Percentiles rank a stretch among this genome's conserved stretches.
These are phyloP conservation scores for Ogataea populi-albae DNA, from an alignment of 805 yeast genomes.

Conservation along the genomic window DNA sequence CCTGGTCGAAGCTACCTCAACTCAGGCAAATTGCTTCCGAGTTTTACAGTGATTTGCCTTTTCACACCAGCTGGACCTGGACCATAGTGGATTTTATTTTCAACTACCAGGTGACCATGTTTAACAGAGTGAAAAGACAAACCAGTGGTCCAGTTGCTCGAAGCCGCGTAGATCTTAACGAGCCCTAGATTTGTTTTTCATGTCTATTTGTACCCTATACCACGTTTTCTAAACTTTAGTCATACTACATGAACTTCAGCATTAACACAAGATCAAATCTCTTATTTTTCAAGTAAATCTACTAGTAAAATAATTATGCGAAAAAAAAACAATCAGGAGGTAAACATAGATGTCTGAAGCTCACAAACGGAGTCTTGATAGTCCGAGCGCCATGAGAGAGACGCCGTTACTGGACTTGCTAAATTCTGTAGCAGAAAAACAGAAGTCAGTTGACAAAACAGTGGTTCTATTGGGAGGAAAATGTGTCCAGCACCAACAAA, in stretches of 20 bases:
- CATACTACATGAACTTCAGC: no score
- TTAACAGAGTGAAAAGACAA: conserved; percentile 76
- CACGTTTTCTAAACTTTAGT: no score
- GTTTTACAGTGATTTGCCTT: conserved; percentile 78
- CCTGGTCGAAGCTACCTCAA: conserved; percentile 78
- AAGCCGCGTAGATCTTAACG: conserved; percentile 32
- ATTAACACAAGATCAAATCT: no score
- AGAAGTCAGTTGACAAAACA: conserved; percentile 1
- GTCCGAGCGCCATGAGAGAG: conserved; percentile 8
- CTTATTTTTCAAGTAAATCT: no score
- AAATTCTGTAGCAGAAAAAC: conserved; percentile 7
- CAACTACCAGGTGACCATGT: conserved; percentile 64
- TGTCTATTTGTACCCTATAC: not conserved
- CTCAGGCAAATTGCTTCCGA: conserved; percentile 69
- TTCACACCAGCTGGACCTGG: conserved; percentile 73
- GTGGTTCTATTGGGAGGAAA: conserved; percentile 14
- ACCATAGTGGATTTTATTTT: conserved; percentile 71
- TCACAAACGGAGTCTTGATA: not conserved
- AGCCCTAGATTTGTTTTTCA: conserved; percentile 24
- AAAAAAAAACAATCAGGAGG: no score
- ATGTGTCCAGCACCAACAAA: conserved; percentile 2
- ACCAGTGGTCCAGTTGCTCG: conserved; percentile 34
- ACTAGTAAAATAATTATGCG: no score
- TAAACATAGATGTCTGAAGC: not conserved
- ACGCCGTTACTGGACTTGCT: conserved; percentile 11